A percentile compares a stretch with the other conserved stretches of the same genome.
Evolutionary conservation across 441 rosid species (phyloP).

Genomic region (Lepidium campestre): DNA sequence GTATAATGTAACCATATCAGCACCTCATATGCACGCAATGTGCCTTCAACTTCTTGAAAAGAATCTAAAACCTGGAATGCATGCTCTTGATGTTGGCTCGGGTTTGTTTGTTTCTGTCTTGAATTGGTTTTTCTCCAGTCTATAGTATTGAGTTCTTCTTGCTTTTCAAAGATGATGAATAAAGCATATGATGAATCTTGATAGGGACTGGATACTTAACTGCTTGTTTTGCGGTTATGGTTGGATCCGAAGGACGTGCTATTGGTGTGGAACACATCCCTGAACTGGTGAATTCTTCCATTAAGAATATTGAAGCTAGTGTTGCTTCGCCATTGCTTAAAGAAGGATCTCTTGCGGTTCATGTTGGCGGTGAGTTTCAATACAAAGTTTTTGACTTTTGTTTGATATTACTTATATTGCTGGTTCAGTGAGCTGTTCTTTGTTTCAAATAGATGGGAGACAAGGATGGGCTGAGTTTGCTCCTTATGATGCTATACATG

Average conservation of each 20-base stretch:
- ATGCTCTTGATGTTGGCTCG: conserved; percentile 86
- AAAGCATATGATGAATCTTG: not conserved
- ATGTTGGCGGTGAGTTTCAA: conserved; percentile 62
- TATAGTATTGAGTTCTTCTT: not conserved
- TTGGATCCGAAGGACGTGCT: conserved; percentile 75
- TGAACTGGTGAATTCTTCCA: conserved; percentile 60
- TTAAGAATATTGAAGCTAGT: conserved; percentile 61
- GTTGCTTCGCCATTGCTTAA: conserved; percentile 63
- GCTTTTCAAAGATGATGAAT: not conserved
- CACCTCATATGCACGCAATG: conserved; percentile 96
- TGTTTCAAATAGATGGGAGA: conserved; percentile 61
- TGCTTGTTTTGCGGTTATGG: conserved; percentile 92
- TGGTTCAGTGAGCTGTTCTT: not conserved
- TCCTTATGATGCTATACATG: conserved; percentile 89
- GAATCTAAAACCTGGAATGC: conserved; percentile 86
- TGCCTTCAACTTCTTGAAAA: conserved; percentile 81
- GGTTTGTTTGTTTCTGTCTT: conserved; percentile 48
- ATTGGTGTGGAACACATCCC: conserved; percentile 91
- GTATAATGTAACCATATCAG: conserved; percentile 86
- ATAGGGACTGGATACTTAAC: conserved; percentile 96
- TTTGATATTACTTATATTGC: not conserved
- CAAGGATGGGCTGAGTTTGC: conserved; percentile 83
- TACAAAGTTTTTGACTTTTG: not conserved
- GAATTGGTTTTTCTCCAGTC: not conserved
- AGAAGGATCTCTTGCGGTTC: conserved; percentile 69